These are phyloP conservation scores for Gnomoniopsis smithogilvyi DNA, from an alignment of 2,329 filamentous ascomycete genomes.

Conservation along the genomic window DNA sequence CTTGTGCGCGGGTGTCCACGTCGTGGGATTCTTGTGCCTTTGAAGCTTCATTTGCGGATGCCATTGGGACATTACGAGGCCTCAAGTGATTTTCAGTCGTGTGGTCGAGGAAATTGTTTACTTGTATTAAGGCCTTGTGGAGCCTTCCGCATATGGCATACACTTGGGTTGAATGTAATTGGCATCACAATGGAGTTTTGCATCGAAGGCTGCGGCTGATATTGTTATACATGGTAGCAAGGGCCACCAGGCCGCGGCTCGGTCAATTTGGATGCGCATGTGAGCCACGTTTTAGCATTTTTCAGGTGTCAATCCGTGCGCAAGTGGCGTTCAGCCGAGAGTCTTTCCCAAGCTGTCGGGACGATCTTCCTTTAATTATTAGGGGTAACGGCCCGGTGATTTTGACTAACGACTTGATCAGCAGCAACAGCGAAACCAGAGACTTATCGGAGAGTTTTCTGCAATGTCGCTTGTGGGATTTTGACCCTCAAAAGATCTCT, in stretches of 20 bases:
- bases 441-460: no score
- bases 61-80: background rate
- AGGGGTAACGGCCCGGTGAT: background rate
- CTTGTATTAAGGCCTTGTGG: no score
- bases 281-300: background rate
- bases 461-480: no score
- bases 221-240: background rate
- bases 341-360: background rate
- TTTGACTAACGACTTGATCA: background rate
- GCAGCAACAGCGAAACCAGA: no score
- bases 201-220: background rate
- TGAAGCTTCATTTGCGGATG: background rate
- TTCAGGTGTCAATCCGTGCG: background rate
- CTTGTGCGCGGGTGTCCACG: conserved; percentile 1
- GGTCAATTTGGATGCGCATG: background rate
- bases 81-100: background rate
- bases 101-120: no score
- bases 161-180: background rate
- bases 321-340: background rate
- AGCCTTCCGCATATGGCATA: no score
- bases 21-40: background rate
- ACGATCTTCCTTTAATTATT: background rate
- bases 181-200: background rate
- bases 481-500: no score
- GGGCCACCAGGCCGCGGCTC: background rate